Conservation (phyloP, 2,329 filamentous ascomycete species). For the Penicillium sp. region DNA sequence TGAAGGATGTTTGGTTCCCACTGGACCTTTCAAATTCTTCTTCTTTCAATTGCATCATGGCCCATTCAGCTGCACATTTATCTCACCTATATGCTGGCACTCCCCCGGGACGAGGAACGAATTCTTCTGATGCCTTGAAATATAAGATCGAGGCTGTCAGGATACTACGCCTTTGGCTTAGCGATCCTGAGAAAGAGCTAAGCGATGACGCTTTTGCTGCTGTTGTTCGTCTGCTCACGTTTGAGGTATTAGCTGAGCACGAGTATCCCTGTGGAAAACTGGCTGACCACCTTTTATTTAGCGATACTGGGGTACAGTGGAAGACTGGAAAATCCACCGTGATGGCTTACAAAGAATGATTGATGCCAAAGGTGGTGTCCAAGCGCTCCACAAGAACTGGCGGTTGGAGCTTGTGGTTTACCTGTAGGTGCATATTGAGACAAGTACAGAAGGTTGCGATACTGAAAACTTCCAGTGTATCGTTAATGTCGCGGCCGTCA, state of each 20-base stretch:
- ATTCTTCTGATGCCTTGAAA: conserved; percentile 21
- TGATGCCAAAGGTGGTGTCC: conserved; percentile 33
- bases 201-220: conserved; percentile 38
- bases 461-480: conserved; percentile 18
- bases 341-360: conserved; percentile 34
- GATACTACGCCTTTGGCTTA: conserved; percentile 37
- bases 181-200: conserved; percentile 29
- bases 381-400: conserved; percentile 31
- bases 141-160: conserved; percentile 40
- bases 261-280: neutral
- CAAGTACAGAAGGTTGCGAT: neutral
- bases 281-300: conserved; percentile 7
- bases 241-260: conserved; percentile 26
- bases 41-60: conserved; percentile 45
- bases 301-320: conserved; percentile 36
- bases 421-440: conserved; percentile 22
- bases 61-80: conserved; percentile 43
- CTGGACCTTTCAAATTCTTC: conserved; percentile 44
- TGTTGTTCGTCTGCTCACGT: conserved; percentile 34
- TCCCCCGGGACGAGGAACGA: conserved; percentile 25
- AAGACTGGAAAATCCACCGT: conserved; percentile 36
- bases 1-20: conserved; percentile 44
- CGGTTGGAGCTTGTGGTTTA: conserved; percentile 28
- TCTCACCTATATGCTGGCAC: conserved; percentile 33
- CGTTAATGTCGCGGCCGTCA: conserved; percentile 29